Evolutionary conservation across 1,139 yeast species (phyloP).

Genomic region (Taphrina flavorubra): DNA sequence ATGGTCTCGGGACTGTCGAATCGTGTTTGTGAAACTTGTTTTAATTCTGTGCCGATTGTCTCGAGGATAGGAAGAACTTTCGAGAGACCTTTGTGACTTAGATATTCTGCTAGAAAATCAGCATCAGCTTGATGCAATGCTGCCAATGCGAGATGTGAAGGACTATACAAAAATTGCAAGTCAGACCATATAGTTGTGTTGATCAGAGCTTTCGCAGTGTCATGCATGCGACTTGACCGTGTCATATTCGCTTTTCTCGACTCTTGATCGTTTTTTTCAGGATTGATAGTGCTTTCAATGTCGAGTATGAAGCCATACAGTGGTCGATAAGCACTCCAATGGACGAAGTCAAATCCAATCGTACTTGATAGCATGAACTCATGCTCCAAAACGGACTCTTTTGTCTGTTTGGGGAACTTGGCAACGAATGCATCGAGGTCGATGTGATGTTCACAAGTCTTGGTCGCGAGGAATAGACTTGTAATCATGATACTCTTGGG

Average conservation of each 20-base stretch:
- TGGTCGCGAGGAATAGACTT: slow-evolving; percentile 87
- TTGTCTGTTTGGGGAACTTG: slow-evolving; percentile 49
- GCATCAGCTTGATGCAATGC: slow-evolving; percentile 73
- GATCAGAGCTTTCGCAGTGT: slow-evolving; percentile 67
- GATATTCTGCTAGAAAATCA: slow-evolving; percentile 67
- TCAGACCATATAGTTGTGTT: slow-evolving; percentile 71
- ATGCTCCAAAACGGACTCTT: slow-evolving; percentile 61
- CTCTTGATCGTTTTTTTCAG: slow-evolving; percentile 39
- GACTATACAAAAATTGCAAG: slow-evolving; percentile 76
- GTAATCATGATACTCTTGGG: slow-evolving; percentile 85
- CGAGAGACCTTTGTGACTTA: slow-evolving; percentile 51
- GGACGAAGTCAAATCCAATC: slow-evolving; percentile 75
- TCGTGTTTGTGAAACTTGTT: slow-evolving; percentile 53
- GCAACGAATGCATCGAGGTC: slow-evolving; percentile 81
- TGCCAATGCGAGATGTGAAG: slow-evolving; percentile 94
- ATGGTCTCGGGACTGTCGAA: slow-evolving; percentile 50
- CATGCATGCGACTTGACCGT: slow-evolving; percentile 58
- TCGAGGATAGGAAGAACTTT: neutral
- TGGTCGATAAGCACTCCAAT: slow-evolving; percentile 87
- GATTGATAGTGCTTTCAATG: slow-evolving; percentile 67
- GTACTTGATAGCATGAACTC: slow-evolving; percentile 80
- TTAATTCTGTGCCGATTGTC: neutral
- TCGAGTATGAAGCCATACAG: slow-evolving; percentile 91
- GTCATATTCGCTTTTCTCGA: neutral
- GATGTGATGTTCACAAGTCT: slow-evolving; percentile 87